Evolutionary conservation across 805 yeast genomes (phyloP), one percentile per base, ranked within the genome.

Genomic region (Saccharomycodes ludwigii): DNA sequence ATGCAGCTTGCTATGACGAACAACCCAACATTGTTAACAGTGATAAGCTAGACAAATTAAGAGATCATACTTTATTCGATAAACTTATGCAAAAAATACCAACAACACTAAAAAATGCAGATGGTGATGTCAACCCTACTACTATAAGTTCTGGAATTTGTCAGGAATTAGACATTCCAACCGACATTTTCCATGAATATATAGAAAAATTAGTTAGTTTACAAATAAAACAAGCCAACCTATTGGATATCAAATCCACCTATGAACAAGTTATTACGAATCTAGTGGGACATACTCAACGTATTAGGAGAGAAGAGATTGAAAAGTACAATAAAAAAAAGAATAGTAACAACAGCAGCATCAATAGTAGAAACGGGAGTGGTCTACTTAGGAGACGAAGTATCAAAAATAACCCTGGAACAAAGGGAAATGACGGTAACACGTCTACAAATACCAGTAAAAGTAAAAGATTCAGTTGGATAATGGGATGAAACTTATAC

Each of bases 191-290:
- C 7, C 40, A 49, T 19, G 24, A n/a, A n/a, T n/a, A n/a, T n/a
- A n/a, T n/a, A n/a, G n/a, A 20, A 3, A 61, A 65, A 14, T 43
- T 71, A 18, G 44, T 42, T 16, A 46, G 41, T 3, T 56, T 71
- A 3, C 61, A 63, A 32, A 47, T 38, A 7, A 46, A 67, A 36
- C 59, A 67, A 29, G 49, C 52, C 21, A 72, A 65, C 6, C 55
- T 76, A 13, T 59, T 59, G 35, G 66, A 63, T 26, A 93, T 85
- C 50, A 79, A 81, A 44, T 69, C 68, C 21, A 71, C 86, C 11
- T 85, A 77, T 48, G 94, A 88, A 43, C 67, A 77, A 3, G 94
- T 91, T 42, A 85, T 91, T 25, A 94, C 84, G 48, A 85, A 83
- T 44, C 59, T 86, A 43, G 81, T 86, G 11, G 96, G 94, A 6